phyloP scores from a whole-genome alignment of 2,329 filamentous ascomycete species.

The Alternaria solani region DNA sequence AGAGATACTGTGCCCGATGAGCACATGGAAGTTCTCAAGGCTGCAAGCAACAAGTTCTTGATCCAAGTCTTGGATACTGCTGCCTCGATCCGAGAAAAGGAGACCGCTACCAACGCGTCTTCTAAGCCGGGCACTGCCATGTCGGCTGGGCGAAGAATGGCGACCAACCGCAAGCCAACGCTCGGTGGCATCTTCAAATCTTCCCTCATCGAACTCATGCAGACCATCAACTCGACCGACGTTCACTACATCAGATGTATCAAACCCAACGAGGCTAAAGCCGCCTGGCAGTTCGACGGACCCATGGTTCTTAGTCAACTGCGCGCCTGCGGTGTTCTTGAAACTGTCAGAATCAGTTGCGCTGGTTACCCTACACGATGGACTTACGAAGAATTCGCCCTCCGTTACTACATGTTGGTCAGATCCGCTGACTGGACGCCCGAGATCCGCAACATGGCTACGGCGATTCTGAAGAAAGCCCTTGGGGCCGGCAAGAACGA shows the following conservation, averaged over 20 bases:
- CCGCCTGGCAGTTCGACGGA: constrained; percentile 96
- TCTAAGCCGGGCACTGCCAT: constrained; percentile 72
- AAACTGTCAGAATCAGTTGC: constrained; percentile 96
- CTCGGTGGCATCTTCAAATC: constrained; percentile 99
- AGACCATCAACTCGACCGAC: constrained; percentile 96
- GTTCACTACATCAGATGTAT: constrained; percentile 99
- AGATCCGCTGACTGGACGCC: constrained; percentile 89
- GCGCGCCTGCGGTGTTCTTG: constrained; percentile 96
- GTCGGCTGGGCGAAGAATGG: constrained; percentile 80
- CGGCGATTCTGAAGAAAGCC: constrained; percentile 88
- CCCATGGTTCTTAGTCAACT: constrained; percentile 98
- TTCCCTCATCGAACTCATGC: constrained; percentile 96
- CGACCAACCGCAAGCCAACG: constrained; percentile 94
- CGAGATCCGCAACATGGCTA: constrained; percentile 92
- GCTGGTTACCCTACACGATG: constrained; percentile 97
- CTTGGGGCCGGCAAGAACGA: constrained; percentile 70
- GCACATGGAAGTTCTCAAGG: constrained; percentile 90
- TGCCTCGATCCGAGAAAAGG: constrained; percentile 87
- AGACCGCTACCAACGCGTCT: constrained; percentile 67
- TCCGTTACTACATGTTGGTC: constrained; percentile 98
- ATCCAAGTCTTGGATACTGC: constrained; percentile 85
- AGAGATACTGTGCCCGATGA: constrained; percentile 98
- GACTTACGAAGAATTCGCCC: constrained; percentile 98
- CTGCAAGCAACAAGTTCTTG: constrained; percentile 85
- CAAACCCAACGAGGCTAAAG: constrained; percentile 97